Conservation (phyloP, 352 stramenopile species). For the Elongisporangium senticosum region DNA sequence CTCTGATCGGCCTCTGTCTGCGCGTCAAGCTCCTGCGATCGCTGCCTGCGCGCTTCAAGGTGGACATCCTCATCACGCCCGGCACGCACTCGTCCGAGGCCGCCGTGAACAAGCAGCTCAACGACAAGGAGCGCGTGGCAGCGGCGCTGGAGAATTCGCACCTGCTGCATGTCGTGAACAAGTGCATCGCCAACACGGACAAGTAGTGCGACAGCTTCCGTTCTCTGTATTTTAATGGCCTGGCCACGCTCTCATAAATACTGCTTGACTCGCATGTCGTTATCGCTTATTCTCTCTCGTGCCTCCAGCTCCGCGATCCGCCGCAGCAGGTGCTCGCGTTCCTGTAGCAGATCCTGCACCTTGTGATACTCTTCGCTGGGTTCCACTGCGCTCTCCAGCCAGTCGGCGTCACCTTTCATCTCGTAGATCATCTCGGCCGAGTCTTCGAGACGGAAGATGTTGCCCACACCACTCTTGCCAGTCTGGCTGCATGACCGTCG, state of each 20-base stretch:
- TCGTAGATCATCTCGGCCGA: constrained; percentile 26
- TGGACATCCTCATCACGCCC: constrained; percentile 91
- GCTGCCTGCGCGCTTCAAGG: constrained; percentile 90
- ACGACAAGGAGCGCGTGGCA: constrained; percentile 95
- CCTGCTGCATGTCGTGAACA: constrained; percentile 94
- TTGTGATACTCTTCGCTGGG: constrained; percentile 2
- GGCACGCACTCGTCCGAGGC: constrained; percentile 94
- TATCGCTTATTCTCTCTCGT: constrained; percentile 4
- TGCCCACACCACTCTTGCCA: background rate
- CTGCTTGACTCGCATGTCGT: constrained; percentile 17
- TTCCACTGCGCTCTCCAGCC: background rate
- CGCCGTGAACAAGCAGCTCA: constrained; percentile 96
- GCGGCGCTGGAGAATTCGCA: constrained; percentile 96
- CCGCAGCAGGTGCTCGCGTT: constrained; percentile 27
- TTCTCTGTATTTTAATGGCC: constrained; percentile 1
- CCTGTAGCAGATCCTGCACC: constrained; percentile 22
- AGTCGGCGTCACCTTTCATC: constrained; percentile 11
- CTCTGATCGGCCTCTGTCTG: constrained; percentile 94
- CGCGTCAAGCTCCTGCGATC: constrained; percentile 95
- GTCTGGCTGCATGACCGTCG: background rate
- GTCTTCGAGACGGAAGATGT: constrained; percentile 26
- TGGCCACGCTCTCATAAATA: constrained; percentile 17
- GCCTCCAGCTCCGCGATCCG: constrained; percentile 35
- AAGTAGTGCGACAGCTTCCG: constrained; percentile 32
- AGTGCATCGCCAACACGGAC: constrained; percentile 92